A percentile compares a stretch with the other conserved stretches of the same genome.
Conservation (phyloP, 768 basidiomycete genomes). For the Pleurotus salmoneostramineus region DNA sequence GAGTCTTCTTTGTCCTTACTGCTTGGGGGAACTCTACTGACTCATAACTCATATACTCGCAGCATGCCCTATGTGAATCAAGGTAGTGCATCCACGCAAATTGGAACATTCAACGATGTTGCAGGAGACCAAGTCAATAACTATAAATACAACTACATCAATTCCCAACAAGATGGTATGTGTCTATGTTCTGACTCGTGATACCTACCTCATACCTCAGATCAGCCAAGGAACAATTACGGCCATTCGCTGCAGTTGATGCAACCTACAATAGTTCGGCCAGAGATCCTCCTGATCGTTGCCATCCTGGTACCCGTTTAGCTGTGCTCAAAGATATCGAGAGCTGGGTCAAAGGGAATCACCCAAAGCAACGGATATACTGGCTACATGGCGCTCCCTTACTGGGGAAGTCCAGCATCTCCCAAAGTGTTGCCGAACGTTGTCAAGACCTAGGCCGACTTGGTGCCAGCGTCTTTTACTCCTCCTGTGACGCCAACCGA, state of each 20-base stretch:
- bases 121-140: no score
- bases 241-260: neutral
- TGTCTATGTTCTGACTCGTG: neutral
- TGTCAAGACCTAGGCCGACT: conserved; percentile 11
- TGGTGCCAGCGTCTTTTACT: conserved; percentile 26
- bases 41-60: no score
- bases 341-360: conserved; percentile 16
- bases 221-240: neutral
- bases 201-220: neutral
- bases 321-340: conserved; percentile 16
- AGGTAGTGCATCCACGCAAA: no score
- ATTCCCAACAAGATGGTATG: neutral
- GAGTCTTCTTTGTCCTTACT: no score
- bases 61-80: no score
- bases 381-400: conserved; percentile 21
- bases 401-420: conserved; percentile 22
- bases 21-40: no score
- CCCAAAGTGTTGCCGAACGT: conserved; percentile 15
- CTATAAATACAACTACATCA: neutral
- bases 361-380: no score
- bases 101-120: no score
- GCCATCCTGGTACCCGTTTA: conserved; percentile 18
- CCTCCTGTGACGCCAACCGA: conserved; percentile 17
- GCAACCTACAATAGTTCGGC: neutral
- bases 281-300: neutral